Base-by-base conservation (phyloP, 2,329 filamentous ascomycete species). In the Biscogniauxia sp. region DNA sequence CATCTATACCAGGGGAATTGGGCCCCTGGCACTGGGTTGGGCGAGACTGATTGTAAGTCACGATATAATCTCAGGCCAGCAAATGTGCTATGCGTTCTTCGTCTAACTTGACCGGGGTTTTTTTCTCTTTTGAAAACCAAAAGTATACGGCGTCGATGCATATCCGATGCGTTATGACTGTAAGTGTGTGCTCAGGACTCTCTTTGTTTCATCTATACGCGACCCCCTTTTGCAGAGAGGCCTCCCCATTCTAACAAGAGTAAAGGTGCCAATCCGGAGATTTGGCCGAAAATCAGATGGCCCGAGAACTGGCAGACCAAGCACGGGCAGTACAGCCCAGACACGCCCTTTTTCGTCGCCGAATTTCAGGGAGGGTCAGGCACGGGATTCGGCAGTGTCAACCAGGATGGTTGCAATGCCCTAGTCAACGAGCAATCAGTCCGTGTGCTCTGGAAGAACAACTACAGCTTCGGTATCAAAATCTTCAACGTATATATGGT, bases 401-500 rank as follows among this genome's bases (percentile, higher is more conserved):
- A 58, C 45, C 59, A 58, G 51, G 60, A 50, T 79, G 86, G 0
- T 91, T 89, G 63, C 88, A 93, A 70, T 85, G 76, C 80, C 1
- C 79, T 93, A 1, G 76, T 91, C 2, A 89, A 89, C 63, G 78
- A 87, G 17, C 88, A 92, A 66, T 92, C 91, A 62, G 86, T 89
- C 60, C 80, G 90, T n/a, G 88, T 93, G 0, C 90, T 92, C 69
- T 90, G 92, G 75, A 93, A 93, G 79, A 91, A 92, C 66, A 80
- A 87, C 53, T 83, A 88, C 56, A 85, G 85, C 45, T 84, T 88
- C 17, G 87, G 86, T 0, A 82, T 87, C 5, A 86, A 84, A 0
- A 84, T 93, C 5, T 79, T 92, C 61, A 92, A 87, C 64, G 70
- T 92, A 1, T 93, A 93, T 72, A 93, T 93, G 91, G 86, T 87